These are phyloP conservation scores for Rhizophora apiculata DNA, from an alignment of 345 rosid species.

Conservation along the genomic window DNA sequence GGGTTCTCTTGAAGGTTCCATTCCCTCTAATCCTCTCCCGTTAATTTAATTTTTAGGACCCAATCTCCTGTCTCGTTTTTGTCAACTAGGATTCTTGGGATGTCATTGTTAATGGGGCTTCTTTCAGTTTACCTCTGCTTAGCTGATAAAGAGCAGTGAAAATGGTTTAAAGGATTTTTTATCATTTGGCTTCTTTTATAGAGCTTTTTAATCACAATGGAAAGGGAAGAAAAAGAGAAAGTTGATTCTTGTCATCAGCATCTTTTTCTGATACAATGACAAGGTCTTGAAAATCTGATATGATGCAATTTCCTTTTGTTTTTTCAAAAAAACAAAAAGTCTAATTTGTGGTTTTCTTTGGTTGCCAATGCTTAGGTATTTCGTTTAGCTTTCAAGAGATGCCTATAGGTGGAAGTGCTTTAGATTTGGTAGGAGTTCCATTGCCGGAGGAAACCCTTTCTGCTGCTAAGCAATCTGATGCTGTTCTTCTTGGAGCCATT, in stretches of 20 bases:
- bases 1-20: conserved; percentile 71
- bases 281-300: background rate
- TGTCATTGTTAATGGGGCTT: background rate
- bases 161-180: too few relatives aligned
- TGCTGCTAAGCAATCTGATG: too few relatives aligned
- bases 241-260: background rate
- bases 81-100: background rate
- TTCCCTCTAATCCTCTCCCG: background rate
- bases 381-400: conserved; percentile 78
- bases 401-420: conserved; percentile 36
- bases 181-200: too few relatives aligned
- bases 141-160: background rate
- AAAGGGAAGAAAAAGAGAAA: background rate
- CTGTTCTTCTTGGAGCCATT: too few relatives aligned
- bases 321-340: too few relatives aligned
- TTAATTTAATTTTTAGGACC: background rate
- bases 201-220: background rate
- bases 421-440: too few relatives aligned
- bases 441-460: too few relatives aligned
- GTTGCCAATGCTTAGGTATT: conserved; percentile 42
- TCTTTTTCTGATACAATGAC: background rate
- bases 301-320: background rate
- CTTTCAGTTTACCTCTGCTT: background rate
- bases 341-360: background rate
- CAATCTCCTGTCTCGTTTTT: background rate